Evolutionary conservation across 2,329 filamentous ascomycete species (phyloP).

Genomic region (Aspergillus costaricaensis): DNA sequence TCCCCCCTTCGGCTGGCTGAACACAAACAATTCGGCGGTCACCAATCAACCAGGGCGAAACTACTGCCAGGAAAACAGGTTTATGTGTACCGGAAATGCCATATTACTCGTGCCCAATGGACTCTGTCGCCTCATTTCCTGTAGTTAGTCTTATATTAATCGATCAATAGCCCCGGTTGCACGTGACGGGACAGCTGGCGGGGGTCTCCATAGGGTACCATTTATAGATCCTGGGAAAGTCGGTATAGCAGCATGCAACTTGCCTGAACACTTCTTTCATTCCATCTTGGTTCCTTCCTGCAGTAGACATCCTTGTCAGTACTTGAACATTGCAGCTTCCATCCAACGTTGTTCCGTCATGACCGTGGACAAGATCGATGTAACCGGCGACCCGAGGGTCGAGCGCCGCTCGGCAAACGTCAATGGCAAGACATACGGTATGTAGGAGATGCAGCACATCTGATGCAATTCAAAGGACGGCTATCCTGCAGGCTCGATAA

Average conservation of each 20-base stretch:
- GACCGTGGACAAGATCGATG: conserved; percentile 63
- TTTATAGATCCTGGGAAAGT: conserved; percentile 16
- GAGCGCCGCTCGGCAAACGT: conserved; percentile 64
- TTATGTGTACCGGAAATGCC: background rate
- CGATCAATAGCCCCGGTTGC: conserved; percentile 13
- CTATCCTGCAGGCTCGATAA: background rate
- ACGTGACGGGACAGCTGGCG: conserved; percentile 23
- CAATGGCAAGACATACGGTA: conserved; percentile 70
- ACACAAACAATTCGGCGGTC: background rate
- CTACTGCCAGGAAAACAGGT: background rate
- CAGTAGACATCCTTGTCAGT: too few species aligned
- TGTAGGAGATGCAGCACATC: conserved; percentile 17
- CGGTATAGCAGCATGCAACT: background rate
- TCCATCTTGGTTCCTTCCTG: background rate
- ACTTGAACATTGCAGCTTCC: background rate
- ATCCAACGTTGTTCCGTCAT: conserved; percentile 34
- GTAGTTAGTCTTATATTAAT: background rate
- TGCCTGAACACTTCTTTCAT: background rate
- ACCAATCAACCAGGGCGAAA: background rate
- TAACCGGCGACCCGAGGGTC: conserved; percentile 66
- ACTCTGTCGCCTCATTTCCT: background rate
- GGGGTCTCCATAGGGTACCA: conserved; percentile 15
- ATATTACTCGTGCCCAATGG: conserved; percentile 11
- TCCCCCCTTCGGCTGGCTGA: background rate
- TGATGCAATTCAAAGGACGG: background rate